Percentiles rank a stretch among this genome's conserved stretches.
These are phyloP conservation scores for Huntiella omanensis DNA, from an alignment of 2,329 filamentous ascomycete genomes.

Conservation along the genomic window DNA sequence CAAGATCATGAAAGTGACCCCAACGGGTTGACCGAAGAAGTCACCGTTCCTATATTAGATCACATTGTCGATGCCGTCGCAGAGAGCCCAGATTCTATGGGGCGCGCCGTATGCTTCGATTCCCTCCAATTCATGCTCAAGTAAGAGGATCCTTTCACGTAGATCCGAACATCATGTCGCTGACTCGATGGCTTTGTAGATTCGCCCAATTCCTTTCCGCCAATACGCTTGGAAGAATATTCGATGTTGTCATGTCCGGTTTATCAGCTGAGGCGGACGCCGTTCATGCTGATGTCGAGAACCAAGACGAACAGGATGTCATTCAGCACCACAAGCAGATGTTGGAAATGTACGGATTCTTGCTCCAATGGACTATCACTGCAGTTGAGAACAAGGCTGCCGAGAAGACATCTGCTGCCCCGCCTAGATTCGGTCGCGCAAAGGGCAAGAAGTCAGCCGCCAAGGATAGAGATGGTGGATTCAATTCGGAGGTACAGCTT, in stretches of 20 bases:
- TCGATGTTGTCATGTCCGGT: conserved; percentile 76
- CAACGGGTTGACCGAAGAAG: conserved; percentile 55
- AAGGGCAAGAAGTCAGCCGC: conserved; percentile 56
- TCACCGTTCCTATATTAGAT: conserved; percentile 76
- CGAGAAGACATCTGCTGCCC: conserved; percentile 58
- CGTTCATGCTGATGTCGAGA: conserved; percentile 70
- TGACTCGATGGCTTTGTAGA: conserved; percentile 27
- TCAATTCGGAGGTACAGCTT: conserved; percentile 79
- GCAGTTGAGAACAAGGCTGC: conserved; percentile 87
- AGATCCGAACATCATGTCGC: too few species aligned
- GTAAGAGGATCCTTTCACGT: conserved; percentile 41
- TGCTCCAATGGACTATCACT: conserved; percentile 87
- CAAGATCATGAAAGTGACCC: conserved; percentile 87
- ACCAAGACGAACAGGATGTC: conserved; percentile 69
- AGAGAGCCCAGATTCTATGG: conserved; percentile 77
- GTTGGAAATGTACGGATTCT: conserved; percentile 82
- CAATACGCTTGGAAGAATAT: conserved; percentile 74
- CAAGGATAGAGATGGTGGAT: conserved; percentile 48
- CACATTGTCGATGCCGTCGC: conserved; percentile 84
- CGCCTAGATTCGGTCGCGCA: conserved; percentile 52
- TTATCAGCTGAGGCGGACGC: conserved; percentile 71
- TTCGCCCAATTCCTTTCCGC: conserved; percentile 62
- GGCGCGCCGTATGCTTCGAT: conserved; percentile 63
- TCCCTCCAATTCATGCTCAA: conserved; percentile 91
- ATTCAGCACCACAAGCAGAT: conserved; percentile 76